Evolutionary conservation across 2,329 filamentous ascomycete genomes (phyloP), one percentile per base, ranked within the genome.

Genomic region (Penicillium olsonii): DNA sequence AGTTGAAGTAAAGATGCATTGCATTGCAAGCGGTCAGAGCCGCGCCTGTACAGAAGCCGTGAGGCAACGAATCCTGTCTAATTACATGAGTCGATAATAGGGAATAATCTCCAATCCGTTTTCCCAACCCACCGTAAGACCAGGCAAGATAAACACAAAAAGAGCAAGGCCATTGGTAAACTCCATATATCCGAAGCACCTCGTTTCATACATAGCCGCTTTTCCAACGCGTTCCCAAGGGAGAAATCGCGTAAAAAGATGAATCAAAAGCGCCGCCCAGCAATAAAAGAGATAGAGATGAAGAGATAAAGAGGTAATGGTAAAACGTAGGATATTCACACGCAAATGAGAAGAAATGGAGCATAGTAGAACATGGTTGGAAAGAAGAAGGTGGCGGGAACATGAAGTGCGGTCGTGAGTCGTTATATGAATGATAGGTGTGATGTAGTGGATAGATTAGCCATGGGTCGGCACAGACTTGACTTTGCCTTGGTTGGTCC

Each of bases 401-500:
- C 29, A 38, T 45, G 45, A 46, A 42, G 42, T 47, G 40, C 43
- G 22, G 53, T 66, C 64, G 52, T 67, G 35, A 56, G 46, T 63
- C 57, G 31, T 52, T 29, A 45, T 29, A 42, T 22, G 48, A 46
- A 37, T 38, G 37, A 37, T 54, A 19, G 19, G 11, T 45, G 40
- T 41, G 38, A 43, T 37, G n/a, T 33, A 2, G 3, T 35, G 45
- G 43, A 22, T 33, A 12, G 24, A 42, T 64, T 53, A 72, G 50
- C 67, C 64, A 46, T 70, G 64, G 2, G 64, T 68, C 22, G 64
- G 59, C 15, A 73, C 64, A 8, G 70, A 67, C 57, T 74, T 74
- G 10, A 66, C 55, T 52, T 74, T 75, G 20, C 70, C 73, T 18
- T 66, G 68, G 51, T 76, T 71, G 29, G 77, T 75, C 78, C 78